Evolutionary conservation across 2,329 filamentous ascomycete species (phyloP).

Genomic region (Neofusicoccum parvum): DNA sequence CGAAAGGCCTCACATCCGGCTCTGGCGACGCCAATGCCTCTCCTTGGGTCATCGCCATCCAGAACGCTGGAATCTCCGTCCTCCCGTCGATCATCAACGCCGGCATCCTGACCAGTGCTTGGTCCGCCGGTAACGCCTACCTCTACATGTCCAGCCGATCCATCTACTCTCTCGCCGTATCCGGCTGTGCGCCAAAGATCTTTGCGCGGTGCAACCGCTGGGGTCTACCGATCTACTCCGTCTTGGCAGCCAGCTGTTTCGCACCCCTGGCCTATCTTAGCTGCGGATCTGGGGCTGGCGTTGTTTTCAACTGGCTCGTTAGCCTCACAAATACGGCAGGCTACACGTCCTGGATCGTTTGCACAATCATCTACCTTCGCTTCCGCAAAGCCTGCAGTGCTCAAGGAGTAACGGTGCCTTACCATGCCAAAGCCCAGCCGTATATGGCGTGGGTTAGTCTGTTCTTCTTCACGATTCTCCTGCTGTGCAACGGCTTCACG

Average conservation of each 20-base stretch:
- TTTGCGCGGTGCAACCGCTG: neutral
- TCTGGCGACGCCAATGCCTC: constrained; percentile 57
- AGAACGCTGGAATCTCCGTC: constrained; percentile 44
- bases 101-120: neutral
- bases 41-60: constrained; percentile 57
- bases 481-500: constrained; percentile 1
- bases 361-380: neutral
- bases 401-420: constrained; percentile 38
- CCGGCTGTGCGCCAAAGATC: neutral
- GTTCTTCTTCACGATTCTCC: neutral
- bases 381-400: constrained; percentile 56
- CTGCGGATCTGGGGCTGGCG: too few relatives aligned
- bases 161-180: neutral
- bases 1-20: constrained; percentile 44
- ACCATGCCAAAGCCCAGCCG: neutral
- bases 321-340: neutral
- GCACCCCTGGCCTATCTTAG: constrained; percentile 14
- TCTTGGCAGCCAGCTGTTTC: constrained; percentile 9
- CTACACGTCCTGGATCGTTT: neutral
- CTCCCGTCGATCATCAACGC: neutral
- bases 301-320: constrained; percentile 6
- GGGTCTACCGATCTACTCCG: neutral
- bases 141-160: neutral
- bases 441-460: neutral
- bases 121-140: neutral